phyloP scores from a whole-genome alignment of 2,329 filamentous ascomycete species.

The Neoscytalidium dimidiatum region DNA sequence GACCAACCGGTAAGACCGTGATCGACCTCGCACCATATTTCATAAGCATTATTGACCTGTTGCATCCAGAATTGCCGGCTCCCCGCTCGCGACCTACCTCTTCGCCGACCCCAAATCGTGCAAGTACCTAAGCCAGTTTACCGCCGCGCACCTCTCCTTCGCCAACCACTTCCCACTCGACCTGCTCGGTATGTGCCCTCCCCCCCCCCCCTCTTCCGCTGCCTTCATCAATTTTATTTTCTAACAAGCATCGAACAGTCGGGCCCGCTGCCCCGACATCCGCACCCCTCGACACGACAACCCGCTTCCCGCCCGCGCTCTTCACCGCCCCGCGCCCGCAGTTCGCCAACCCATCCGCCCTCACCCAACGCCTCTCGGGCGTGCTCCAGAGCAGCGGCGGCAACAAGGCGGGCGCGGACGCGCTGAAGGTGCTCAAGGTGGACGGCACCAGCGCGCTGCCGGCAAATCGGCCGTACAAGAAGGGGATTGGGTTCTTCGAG shows the following conservation, averaged over 20 bases:
- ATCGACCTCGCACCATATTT: neutral
- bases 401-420: constrained; percentile 10
- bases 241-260: constrained; percentile 25
- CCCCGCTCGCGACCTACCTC: constrained; percentile 53
- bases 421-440: constrained; percentile 23
- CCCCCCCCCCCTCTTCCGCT: constrained; percentile 24
- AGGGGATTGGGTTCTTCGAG: constrained; percentile 41
- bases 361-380: constrained; percentile 18
- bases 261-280: constrained; percentile 41
- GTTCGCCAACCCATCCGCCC: constrained; percentile 26
- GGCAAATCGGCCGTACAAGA: constrained; percentile 36
- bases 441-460: constrained; percentile 27
- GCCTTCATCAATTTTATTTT: constrained; percentile 19
- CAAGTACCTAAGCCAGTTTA: constrained; percentile 63
- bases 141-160: constrained; percentile 52
- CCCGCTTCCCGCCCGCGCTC: constrained; percentile 45
- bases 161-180: constrained; percentile 60
- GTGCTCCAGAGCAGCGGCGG: neutral
- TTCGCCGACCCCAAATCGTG: constrained; percentile 53
- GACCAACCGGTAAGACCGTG: constrained; percentile 30
- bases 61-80: constrained; percentile 16
- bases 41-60: neutral
- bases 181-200: constrained; percentile 46
- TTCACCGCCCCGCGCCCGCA: constrained; percentile 51
- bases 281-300: constrained; percentile 28